These are phyloP conservation scores for Penicillium pancosmium DNA, from an alignment of 495 filamentous ascomycete species.

Conservation along the genomic window DNA sequence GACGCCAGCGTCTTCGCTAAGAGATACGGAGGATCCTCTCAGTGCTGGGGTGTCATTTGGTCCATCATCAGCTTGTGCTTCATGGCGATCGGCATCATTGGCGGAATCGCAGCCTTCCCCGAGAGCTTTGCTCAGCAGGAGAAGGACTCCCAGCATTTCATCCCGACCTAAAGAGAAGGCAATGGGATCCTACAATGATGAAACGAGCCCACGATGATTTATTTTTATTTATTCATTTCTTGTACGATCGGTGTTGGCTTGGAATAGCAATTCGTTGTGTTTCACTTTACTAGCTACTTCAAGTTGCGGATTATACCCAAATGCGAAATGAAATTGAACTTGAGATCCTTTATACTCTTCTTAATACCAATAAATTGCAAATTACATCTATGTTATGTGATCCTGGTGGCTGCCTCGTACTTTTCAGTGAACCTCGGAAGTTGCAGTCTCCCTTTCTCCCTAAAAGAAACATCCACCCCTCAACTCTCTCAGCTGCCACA, in stretches of 20 bases:
- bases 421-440: no score
- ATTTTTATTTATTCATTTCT: background rate
- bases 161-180: slow-evolving; percentile 45
- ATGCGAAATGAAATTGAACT: background rate
- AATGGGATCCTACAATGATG: background rate
- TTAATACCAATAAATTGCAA: no score
- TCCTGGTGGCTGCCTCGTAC: no score
- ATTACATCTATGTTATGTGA: no score
- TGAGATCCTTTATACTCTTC: no score
- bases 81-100: slow-evolving; percentile 71
- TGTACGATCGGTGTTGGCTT: background rate
- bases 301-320: background rate
- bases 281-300: background rate
- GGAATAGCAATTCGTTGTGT: background rate
- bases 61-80: slow-evolving; percentile 68
- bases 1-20: slow-evolving; percentile 82
- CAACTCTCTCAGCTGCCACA: no score
- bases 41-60: slow-evolving; percentile 84
- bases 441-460: no score
- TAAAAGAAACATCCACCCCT: no score
- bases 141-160: slow-evolving; percentile 67
- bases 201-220: background rate
- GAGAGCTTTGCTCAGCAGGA: slow-evolving; percentile 68
- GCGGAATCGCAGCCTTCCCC: slow-evolving; percentile 74
- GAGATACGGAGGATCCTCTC: slow-evolving; percentile 75